These are phyloP conservation scores for Aspergillus intermedius DNA, from an alignment of 2,329 filamentous ascomycete genomes.

Conservation along the genomic window DNA sequence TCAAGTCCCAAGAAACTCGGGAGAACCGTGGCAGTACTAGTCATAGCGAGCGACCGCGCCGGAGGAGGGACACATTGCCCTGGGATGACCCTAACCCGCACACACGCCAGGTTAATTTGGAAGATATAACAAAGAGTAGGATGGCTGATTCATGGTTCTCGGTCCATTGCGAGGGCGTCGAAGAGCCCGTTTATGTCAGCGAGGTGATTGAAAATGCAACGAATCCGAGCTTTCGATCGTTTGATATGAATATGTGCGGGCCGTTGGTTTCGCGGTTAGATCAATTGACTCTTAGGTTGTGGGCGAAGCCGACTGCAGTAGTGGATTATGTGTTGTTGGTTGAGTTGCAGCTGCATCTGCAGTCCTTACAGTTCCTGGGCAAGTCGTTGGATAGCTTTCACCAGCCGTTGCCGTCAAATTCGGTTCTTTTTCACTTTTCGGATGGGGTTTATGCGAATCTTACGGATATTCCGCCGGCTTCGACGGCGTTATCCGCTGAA, in stretches of 20 bases:
- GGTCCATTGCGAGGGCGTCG: conserved; percentile 60
- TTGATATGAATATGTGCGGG: conserved; percentile 63
- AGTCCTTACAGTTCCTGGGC: conserved; percentile 70
- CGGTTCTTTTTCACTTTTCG: conserved; percentile 73
- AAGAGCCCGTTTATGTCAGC: conserved; percentile 81
- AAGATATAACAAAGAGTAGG: conserved; percentile 62
- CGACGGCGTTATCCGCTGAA: conserved; percentile 16
- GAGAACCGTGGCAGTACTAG: conserved; percentile 9
- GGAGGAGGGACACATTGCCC: conserved; percentile 55
- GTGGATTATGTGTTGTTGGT: conserved; percentile 58
- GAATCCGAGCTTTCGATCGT: conserved; percentile 84
- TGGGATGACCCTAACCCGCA: conserved; percentile 56
- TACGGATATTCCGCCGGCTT: conserved; percentile 55
- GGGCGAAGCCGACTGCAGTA: conserved; percentile 57
- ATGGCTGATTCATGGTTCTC: conserved; percentile 89
- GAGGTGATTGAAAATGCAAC: conserved; percentile 73
- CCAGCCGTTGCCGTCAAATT: conserved; percentile 71
- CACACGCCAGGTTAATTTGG: conserved; percentile 65
- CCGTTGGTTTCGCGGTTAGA: conserved; percentile 61
- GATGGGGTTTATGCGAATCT: conserved; percentile 80
- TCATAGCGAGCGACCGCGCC: conserved; percentile 19
- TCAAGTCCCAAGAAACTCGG: conserved; percentile 28
- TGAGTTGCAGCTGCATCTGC: conserved; percentile 65
- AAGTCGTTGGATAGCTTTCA: conserved; percentile 57
- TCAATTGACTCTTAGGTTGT: conserved; percentile 63